These are phyloP conservation scores for Syncephalastrum sp. DNA, from an alignment of 371 early-diverging fungal genomes.

Conservation along the genomic window DNA sequence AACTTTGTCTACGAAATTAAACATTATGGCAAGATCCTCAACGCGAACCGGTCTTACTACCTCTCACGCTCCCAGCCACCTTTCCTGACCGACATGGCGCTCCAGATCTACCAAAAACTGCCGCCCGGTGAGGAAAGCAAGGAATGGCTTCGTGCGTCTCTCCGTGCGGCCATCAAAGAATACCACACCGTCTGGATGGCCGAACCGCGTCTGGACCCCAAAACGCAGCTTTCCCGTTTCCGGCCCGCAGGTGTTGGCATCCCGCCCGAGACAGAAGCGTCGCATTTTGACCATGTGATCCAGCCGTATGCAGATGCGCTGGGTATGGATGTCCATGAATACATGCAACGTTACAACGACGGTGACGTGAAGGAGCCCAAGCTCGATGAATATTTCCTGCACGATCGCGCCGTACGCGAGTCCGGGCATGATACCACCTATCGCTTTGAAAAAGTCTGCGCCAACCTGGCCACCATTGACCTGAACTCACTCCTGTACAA, in stretches of 20 bases:
- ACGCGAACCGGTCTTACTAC: conserved; percentile 97
- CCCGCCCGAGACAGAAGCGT: conserved; percentile 96
- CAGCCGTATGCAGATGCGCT: conserved; percentile 78
- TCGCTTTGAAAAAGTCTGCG: conserved; percentile 89
- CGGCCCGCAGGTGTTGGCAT: conserved; percentile 90
- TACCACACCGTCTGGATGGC: conserved; percentile 91
- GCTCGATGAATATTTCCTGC: conserved; percentile 93
- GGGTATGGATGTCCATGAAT: conserved; percentile 71
- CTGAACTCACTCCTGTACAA: conserved; percentile 90
- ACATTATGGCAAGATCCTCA: conserved; percentile 97
- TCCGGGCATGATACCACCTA: conserved; percentile 98
- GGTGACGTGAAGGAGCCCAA: conserved; percentile 73
- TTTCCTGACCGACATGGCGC: conserved; percentile 95
- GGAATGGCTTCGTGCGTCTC: conserved; percentile 74
- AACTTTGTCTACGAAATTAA: conserved; percentile 95
- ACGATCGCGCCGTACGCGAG: conserved; percentile 96
- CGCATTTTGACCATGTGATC: conserved; percentile 91
- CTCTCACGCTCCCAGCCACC: conserved; percentile 97
- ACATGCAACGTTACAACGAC: conserved; percentile 65
- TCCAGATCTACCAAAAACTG: conserved; percentile 73
- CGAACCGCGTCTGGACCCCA: conserved; percentile 74
- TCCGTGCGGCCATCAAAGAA: conserved; percentile 89
- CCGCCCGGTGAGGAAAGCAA: conserved; percentile 55
- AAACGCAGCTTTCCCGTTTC: conserved; percentile 81
- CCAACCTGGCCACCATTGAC: conserved; percentile 90